These are phyloP conservation scores for Vigna unguiculata DNA, from an alignment of 306 rosid genomes.

Conservation along the genomic window DNA sequence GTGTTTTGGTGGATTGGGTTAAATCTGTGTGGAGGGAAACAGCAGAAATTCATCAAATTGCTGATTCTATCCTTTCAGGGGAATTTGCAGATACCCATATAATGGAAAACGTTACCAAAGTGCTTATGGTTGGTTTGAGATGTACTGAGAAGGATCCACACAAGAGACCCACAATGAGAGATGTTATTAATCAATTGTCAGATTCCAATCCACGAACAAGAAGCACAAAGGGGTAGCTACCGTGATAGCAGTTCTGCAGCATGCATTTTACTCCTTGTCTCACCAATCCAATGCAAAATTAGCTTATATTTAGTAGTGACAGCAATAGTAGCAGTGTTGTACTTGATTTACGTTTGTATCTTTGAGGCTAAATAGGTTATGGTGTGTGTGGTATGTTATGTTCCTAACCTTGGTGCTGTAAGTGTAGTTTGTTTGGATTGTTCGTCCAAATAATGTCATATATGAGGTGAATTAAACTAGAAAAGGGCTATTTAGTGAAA, in stretches of 20 bases:
- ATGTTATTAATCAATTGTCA: constrained; percentile 54
- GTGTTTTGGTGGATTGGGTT: constrained; percentile 63
- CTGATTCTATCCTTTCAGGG: constrained; percentile 59
- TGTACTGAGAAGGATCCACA: constrained; percentile 68
- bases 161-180: constrained; percentile 4
- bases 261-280: not conserved
- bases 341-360: no score
- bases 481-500: no score
- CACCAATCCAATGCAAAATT: constrained; percentile 5
- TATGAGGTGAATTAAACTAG: no score
- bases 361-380: no score
- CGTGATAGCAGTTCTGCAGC: not conserved
- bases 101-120: constrained; percentile 55
- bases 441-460: no score
- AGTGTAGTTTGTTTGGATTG: no score
- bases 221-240: constrained; percentile 33
- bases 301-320: no score
- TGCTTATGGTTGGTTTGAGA: constrained; percentile 64
- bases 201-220: constrained; percentile 45
- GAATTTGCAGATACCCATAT: constrained; percentile 54
- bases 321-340: no score
- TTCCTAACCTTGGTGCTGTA: no score
- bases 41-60: constrained; percentile 54
- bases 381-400: no score
- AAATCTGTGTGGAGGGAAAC: constrained; percentile 56